Conservation (phyloP, 2,329 filamentous ascomycete genomes). For the Hypoxylon sp. region DNA sequence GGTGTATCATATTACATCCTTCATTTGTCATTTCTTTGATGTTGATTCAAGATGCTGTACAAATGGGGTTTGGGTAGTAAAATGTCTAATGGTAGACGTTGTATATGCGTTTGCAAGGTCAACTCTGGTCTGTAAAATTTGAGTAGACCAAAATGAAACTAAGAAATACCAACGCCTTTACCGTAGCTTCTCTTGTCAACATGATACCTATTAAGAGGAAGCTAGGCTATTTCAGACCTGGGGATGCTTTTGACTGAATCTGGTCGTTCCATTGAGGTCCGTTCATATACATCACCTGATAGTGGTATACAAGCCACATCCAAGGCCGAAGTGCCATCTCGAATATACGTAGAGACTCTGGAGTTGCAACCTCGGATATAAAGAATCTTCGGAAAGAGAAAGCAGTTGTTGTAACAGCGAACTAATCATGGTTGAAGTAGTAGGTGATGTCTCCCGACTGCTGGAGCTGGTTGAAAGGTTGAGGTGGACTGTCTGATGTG, state of each 20-base stretch:
- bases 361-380: neutral
- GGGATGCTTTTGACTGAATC: neutral
- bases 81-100: conserved; percentile 14
- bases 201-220: too few relatives aligned
- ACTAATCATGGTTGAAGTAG: neutral
- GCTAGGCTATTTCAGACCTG: too few relatives aligned
- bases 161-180: too few relatives aligned
- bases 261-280: neutral
- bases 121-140: neutral
- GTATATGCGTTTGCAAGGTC: neutral
- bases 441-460: neutral
- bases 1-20: conserved; percentile 20
- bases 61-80: conserved; percentile 10
- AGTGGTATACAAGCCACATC: neutral
- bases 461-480: too few relatives aligned
- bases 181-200: too few relatives aligned
- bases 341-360: neutral
- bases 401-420: neutral
- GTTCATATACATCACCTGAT: neutral
- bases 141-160: neutral
- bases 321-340: neutral
- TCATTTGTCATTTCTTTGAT: conserved; percentile 14
- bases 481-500: neutral
- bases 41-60: conserved; percentile 1
- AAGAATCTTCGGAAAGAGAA: neutral